Evolutionary conservation across 257 asterid genomes (phyloP), one percentile per base, ranked within the genome.

Genomic region (Penstemon newberryi): DNA sequence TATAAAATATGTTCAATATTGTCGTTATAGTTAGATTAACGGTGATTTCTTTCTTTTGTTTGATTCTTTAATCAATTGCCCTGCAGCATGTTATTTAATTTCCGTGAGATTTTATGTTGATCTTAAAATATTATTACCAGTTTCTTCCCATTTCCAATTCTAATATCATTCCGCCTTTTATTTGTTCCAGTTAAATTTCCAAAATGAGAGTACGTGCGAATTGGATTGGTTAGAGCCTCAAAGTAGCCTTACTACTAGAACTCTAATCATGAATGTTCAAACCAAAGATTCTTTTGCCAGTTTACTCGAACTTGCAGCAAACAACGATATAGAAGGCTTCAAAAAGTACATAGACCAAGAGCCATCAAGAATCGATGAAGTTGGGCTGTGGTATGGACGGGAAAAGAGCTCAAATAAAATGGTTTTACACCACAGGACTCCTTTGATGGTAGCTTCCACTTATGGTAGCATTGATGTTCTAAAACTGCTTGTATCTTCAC

Each of bases 391-490:
- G 97, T 91, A 91, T 49, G 91, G 95, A 9, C 89, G 92, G 8
- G 82, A 76, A 70, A 88, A 80, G 36, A 95, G 92, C 78, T 84
- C 93, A 5, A 84, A 77, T 43, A 86, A 85, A 65, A 89, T 91
- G 97, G 90, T 80, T 68, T 81, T 85, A 8, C 90, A 89, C 66
- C 87, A 75, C 45, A 76, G 92, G 79, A 91, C 96, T 63, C 95
- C 97, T 3, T 77, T 89, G 71, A 83, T 91, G 95, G 93, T 91
- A 59, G 95, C 97, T 52, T 83, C 96, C 52, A 87, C 86, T 9
- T 91, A 86, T 67, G 97, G 97, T 6, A 88, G 95, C 71, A 43
- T 82, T 4, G 96, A 86, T 65, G 87, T 86, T 57, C 61, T 91
- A 65, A 77, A 81, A 70, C 70, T 80, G 67, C 77, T 91, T 15